A percentile compares a stretch with the other conserved stretches of the same genome.
Evolutionary conservation across 495 filamentous ascomycete species (phyloP).

Genomic region (Penicillium bovifimosum): DNA sequence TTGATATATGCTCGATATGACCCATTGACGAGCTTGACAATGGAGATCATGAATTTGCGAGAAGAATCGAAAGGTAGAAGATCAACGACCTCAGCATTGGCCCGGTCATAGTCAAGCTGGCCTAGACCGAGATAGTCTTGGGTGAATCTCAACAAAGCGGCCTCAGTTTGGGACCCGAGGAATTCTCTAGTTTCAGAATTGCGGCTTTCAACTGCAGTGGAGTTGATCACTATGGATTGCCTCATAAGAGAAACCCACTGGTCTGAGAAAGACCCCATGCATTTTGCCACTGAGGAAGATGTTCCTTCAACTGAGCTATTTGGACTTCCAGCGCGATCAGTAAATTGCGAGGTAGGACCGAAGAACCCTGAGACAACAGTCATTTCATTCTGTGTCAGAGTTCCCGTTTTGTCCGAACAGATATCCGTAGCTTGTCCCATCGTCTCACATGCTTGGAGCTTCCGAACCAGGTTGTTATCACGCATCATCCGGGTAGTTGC

Average conservation of each 20-base stretch:
- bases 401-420: slow-evolving; percentile 57
- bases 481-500: slow-evolving; percentile 55
- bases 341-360: slow-evolving; percentile 27
- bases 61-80: slow-evolving; percentile 55
- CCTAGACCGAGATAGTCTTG: slow-evolving; percentile 48
- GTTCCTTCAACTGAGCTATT: background rate
- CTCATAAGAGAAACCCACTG: slow-evolving; percentile 11
- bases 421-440: slow-evolving; percentile 58
- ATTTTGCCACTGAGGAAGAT: background rate
- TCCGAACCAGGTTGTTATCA: slow-evolving; percentile 54
- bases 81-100: slow-evolving; percentile 47
- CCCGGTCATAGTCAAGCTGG: slow-evolving; percentile 41
- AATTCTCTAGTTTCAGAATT: slow-evolving; percentile 43
- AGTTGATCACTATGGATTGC: slow-evolving; percentile 47
- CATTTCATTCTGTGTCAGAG: slow-evolving; percentile 55
- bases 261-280: background rate
- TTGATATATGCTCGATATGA: slow-evolving; percentile 52
- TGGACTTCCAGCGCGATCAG: background rate
- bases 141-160: slow-evolving; percentile 49
- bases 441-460: slow-evolving; percentile 52
- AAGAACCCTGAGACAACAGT: slow-evolving; percentile 49
- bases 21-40: slow-evolving; percentile 45
- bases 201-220: slow-evolving; percentile 51
- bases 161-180: slow-evolving; percentile 56
- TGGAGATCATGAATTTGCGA: slow-evolving; percentile 52